These are phyloP conservation scores for Parastagonospora avenae DNA, from an alignment of 2,329 filamentous ascomycete species.

Conservation along the genomic window DNA sequence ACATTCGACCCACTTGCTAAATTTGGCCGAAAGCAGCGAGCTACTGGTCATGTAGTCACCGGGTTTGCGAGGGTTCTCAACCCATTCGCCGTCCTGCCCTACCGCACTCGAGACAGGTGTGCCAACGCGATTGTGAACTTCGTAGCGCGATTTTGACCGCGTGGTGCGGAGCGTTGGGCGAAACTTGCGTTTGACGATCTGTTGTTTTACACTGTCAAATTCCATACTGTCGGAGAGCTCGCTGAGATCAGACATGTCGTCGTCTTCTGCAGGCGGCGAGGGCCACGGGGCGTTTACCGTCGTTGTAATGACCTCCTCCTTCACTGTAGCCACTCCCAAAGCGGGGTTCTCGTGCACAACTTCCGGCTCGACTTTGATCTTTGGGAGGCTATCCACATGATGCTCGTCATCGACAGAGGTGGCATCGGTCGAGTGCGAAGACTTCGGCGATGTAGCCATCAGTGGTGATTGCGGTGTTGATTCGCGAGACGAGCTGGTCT, in stretches of 20 bases:
- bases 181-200: slow-evolving; percentile 45
- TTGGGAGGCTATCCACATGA: slow-evolving; percentile 9
- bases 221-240: slow-evolving; percentile 47
- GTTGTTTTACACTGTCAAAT: slow-evolving; percentile 44
- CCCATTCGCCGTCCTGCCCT: slow-evolving; percentile 25
- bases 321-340: slow-evolving; percentile 37
- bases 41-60: slow-evolving; percentile 77
- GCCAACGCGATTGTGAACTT: slow-evolving; percentile 30
- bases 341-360: slow-evolving; percentile 26
- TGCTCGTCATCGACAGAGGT: slow-evolving; percentile 46
- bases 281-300: slow-evolving; percentile 37
- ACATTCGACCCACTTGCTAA: slow-evolving; percentile 86
- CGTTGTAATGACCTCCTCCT: slow-evolving; percentile 32
- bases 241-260: slow-evolving; percentile 46
- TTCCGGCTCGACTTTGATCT: slow-evolving; percentile 30
- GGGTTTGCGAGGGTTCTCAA: slow-evolving; percentile 43
- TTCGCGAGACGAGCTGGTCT: slow-evolving; percentile 33
- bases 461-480: slow-evolving; percentile 36
- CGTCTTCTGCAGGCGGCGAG: slow-evolving; percentile 35
- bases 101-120: slow-evolving; percentile 34
- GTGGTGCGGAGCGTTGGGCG: slow-evolving; percentile 37
- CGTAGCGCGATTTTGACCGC: slow-evolving; percentile 42
- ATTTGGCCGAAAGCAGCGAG: slow-evolving; percentile 74
- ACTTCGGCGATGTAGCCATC: slow-evolving; percentile 38
- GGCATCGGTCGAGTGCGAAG: slow-evolving; percentile 44